These are phyloP conservation scores for Daldinia loculata DNA, from an alignment of 495 filamentous ascomycete species.

Conservation along the genomic window DNA sequence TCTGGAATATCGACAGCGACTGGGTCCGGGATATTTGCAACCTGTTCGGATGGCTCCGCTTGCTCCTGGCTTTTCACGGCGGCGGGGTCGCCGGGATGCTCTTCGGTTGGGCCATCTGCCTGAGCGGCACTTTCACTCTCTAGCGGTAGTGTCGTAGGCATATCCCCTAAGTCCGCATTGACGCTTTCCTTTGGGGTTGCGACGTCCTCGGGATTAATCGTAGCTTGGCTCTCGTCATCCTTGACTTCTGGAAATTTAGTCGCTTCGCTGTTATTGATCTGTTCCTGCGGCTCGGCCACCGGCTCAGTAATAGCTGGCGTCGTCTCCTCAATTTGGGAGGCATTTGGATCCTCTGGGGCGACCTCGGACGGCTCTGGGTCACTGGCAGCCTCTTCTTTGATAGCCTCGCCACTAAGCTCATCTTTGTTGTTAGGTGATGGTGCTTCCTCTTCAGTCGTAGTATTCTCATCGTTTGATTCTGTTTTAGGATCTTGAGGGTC, in stretches of 20 bases:
- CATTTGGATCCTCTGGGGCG: background rate
- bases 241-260: background rate
- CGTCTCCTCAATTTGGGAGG: background rate
- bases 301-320: background rate
- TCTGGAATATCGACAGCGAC: background rate
- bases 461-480: background rate
- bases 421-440: background rate
- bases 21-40: background rate
- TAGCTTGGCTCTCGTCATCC: background rate
- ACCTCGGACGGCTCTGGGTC: background rate
- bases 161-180: background rate
- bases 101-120: background rate
- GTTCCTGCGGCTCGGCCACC: background rate
- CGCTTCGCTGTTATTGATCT: background rate
- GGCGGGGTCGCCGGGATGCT: background rate
- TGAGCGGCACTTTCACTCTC: background rate
- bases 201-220: background rate
- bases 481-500: background rate
- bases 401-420: background rate
- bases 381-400: background rate
- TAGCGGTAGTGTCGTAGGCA: background rate
- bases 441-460: background rate
- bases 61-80: background rate
- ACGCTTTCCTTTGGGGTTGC: background rate
- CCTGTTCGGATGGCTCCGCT: background rate